A percentile compares a stretch with the other conserved stretches of the same genome.
These are phyloP conservation scores for Skeletonema costatum DNA, from an alignment of 108 stramenopile species.

Conservation along the genomic window DNA sequence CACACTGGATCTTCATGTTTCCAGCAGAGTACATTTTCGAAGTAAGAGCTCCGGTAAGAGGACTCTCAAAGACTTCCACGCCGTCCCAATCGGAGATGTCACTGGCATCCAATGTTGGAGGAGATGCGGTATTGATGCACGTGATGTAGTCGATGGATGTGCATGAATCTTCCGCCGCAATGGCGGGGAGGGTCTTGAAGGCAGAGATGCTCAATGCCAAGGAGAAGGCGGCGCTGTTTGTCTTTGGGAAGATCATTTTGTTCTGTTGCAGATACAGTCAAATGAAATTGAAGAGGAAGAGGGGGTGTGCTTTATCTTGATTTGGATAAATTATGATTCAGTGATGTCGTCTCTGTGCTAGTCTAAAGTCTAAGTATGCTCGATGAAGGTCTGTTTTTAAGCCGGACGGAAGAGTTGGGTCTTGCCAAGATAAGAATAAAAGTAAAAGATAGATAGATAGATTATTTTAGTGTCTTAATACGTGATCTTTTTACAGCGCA, in stretches of 20 bases:
- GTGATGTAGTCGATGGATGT: background rate
- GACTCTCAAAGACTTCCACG: conserved; percentile 8
- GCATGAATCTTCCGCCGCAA: background rate
- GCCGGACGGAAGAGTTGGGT: too few species aligned
- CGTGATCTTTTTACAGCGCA: too few species aligned
- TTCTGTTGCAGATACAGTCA: too few species aligned
- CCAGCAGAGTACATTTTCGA: conserved; percentile 15
- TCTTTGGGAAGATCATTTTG: background rate
- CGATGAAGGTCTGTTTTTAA: too few species aligned
- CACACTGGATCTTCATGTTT: conserved; percentile 21
- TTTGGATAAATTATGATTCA: too few species aligned
- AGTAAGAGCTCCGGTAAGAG: conserved; percentile 7
- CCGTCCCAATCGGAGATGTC: conserved; percentile 20
- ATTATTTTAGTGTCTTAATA: too few species aligned
- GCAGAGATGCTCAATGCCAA: background rate
- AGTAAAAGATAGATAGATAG: too few species aligned
- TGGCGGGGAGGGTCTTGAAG: background rate
- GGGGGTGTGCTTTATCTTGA: too few species aligned
- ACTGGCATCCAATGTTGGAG: conserved; percentile 25
- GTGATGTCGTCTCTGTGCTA: too few species aligned
- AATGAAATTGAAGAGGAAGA: too few species aligned
- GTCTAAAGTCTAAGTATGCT: too few species aligned
- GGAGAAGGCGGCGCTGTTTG: background rate
- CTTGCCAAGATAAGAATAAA: too few species aligned
- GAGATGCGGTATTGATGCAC: background rate